Percentiles rank a stretch among this genome's conserved stretches.
These are phyloP conservation scores for Meredithiella fracta DNA, from an alignment of 2,329 filamentous ascomycete genomes.

Conservation along the genomic window DNA sequence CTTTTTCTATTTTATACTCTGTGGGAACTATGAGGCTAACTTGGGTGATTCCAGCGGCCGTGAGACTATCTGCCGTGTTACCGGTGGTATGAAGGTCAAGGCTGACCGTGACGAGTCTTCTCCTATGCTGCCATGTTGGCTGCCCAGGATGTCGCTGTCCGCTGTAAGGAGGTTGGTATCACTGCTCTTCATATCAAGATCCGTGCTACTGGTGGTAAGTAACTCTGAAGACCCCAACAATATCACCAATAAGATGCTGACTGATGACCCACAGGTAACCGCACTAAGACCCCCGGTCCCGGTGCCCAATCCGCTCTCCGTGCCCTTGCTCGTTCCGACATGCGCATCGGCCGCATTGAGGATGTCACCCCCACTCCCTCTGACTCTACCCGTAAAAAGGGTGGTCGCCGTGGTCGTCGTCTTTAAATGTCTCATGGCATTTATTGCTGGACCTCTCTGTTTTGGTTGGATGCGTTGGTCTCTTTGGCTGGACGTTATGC, in stretches of 20 bases:
- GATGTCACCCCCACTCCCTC: conserved; percentile 98
- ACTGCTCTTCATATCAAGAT: conserved; percentile 99
- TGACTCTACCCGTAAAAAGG: conserved; percentile 99
- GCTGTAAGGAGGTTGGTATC: conserved; percentile 56
- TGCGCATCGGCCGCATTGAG: conserved; percentile 99
- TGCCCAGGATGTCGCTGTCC: conserved; percentile 89
- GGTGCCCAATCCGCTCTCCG: conserved; percentile 98
- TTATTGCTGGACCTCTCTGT: conserved; percentile 11
- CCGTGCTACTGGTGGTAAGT: conserved; percentile 88
- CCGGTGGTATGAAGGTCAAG: conserved; percentile 99
- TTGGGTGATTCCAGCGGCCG: conserved; percentile 74
- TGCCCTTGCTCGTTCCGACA: conserved; percentile 94
- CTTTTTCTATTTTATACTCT: not conserved
- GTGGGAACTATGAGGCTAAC: conserved; percentile 34
- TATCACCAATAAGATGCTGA: conserved; percentile 6
- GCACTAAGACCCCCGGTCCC: conserved; percentile 98
- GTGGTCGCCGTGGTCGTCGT: conserved; percentile 99
- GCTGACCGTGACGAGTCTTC: conserved; percentile 99
- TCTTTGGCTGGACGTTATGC: conserved; percentile 13
- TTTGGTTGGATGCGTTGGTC: conserved; percentile 14
- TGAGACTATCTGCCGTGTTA: conserved; percentile 99
- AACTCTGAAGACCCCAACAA: not conserved
- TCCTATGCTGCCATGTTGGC: conserved; percentile 99
- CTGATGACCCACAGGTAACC: conserved; percentile 49
- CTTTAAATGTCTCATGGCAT: conserved; percentile 45